Evolutionary conservation across 192 early-diverging fungal genomes (phyloP).

Genomic region (Spinellus fusiger): DNA sequence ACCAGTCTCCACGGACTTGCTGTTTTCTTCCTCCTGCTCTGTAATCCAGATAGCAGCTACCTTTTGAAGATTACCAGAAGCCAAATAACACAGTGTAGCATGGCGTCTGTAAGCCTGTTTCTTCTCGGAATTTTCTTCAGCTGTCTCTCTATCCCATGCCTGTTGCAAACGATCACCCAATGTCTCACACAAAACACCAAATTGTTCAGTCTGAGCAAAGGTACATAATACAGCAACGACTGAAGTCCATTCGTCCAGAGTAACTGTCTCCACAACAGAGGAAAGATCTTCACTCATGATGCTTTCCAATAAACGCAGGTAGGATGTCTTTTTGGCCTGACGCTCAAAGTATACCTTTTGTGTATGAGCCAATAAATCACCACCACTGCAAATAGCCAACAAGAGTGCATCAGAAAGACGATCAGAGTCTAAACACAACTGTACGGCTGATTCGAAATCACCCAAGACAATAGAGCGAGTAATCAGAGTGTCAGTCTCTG

Average conservation of each 20-base stretch:
- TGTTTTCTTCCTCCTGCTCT: constrained; percentile 48
- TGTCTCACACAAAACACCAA: constrained; percentile 59
- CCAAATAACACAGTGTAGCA: constrained; percentile 82
- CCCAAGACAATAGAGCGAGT: constrained; percentile 83
- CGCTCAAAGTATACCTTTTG: constrained; percentile 72
- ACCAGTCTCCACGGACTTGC: constrained; percentile 3
- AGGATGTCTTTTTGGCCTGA: constrained; percentile 59
- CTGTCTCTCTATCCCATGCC: constrained; percentile 20
- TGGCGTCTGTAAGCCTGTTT: constrained; percentile 34
- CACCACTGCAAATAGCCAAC: constrained; percentile 82
- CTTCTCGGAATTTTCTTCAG: neutral
- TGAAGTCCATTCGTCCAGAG: constrained; percentile 87
- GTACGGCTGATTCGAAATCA: constrained; percentile 90
- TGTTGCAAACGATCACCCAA: constrained; percentile 60
- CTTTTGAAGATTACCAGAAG: constrained; percentile 75
- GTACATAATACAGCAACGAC: constrained; percentile 91
- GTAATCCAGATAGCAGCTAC: constrained; percentile 81
- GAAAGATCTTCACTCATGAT: constrained; percentile 75
- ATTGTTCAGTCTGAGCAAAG: constrained; percentile 83
- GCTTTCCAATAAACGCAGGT: constrained; percentile 78
- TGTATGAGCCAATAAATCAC: constrained; percentile 27
- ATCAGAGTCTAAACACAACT: constrained; percentile 75
- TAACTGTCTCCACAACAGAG: constrained; percentile 73
- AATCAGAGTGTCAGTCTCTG: constrained; percentile 75
- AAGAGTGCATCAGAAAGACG: constrained; percentile 62